Evolutionary conservation across 106 monocot genomes (phyloP).

Genomic region (Dendrobium officinale): DNA sequence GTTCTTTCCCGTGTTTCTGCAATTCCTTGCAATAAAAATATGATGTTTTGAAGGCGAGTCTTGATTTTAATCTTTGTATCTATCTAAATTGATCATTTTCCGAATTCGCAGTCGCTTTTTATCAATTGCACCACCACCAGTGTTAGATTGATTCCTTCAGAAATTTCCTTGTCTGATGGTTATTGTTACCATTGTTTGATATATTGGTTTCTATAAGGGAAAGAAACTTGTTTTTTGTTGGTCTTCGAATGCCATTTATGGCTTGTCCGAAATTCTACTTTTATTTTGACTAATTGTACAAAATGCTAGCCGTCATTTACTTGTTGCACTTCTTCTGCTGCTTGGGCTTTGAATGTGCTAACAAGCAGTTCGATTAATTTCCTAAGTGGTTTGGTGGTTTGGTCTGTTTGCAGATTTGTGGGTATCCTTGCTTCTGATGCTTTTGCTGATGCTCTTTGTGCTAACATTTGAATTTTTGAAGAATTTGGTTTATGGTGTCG

Average conservation of each 20-base stretch:
- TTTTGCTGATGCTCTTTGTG: background rate
- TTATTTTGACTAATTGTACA: background rate
- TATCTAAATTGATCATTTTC: background rate
- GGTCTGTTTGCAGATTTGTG: background rate
- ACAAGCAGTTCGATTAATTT: background rate
- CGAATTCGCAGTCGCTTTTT: background rate
- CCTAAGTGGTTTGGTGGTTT: background rate
- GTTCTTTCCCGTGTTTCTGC: background rate
- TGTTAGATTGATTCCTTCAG: background rate
- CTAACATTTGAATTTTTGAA: background rate
- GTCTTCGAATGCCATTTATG: background rate
- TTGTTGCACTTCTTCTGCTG: background rate
- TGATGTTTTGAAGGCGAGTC: background rate
- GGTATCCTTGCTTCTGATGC: background rate
- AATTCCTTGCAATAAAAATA: background rate
- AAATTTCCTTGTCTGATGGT: background rate
- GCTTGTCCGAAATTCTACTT: background rate
- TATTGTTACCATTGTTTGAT: background rate
- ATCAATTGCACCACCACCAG: background rate
- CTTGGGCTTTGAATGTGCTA: background rate
- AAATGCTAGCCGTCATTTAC: background rate
- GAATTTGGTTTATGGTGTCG: background rate
- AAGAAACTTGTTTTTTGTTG: background rate
- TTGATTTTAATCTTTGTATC: background rate
- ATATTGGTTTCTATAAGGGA: background rate